phyloP scores from a whole-genome alignment of 768 basidiomycete genomes.

The Russula compacta region DNA sequence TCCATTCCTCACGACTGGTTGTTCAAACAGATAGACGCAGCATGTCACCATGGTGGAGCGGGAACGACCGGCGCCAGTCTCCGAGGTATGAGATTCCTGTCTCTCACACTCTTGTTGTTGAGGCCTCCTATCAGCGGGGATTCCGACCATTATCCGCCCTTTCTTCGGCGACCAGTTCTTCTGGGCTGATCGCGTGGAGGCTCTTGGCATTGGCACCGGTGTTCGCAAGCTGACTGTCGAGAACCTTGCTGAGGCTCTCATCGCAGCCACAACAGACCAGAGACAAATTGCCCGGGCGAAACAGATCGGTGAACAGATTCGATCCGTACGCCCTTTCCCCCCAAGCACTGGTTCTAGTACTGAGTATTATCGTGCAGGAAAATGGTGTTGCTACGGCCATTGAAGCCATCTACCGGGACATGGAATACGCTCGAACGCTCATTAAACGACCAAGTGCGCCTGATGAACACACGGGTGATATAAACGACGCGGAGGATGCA shows the following conservation, averaged over 20 bases:
- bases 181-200: slow-evolving; percentile 97
- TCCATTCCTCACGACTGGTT: slow-evolving; percentile 96
- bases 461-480: slow-evolving; percentile 19
- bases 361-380: slow-evolving; percentile 44
- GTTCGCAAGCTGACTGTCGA: slow-evolving; percentile 84
- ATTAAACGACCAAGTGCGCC: slow-evolving; percentile 47
- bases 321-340: slow-evolving; percentile 43
- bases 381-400: slow-evolving; percentile 91
- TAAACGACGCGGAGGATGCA: slow-evolving; percentile 30
- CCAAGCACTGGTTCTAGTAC: neutral
- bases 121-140: slow-evolving; percentile 49
- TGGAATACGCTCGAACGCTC: slow-evolving; percentile 87
- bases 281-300: slow-evolving; percentile 86
- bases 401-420: slow-evolving; percentile 91
- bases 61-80: slow-evolving; percentile 94
- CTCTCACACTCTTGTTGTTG: neutral
- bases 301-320: slow-evolving; percentile 78
- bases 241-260: slow-evolving; percentile 66
- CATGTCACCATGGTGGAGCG: slow-evolving; percentile 96
- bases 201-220: slow-evolving; percentile 81
- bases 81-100: slow-evolving; percentile 47
- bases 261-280: slow-evolving; percentile 72
- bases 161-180: slow-evolving; percentile 99
- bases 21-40: slow-evolving; percentile 89
- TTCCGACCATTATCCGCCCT: slow-evolving; percentile 91